Evolutionary conservation across 306 rosid genomes (phyloP).

Genomic region (Mimosa pudica): DNA sequence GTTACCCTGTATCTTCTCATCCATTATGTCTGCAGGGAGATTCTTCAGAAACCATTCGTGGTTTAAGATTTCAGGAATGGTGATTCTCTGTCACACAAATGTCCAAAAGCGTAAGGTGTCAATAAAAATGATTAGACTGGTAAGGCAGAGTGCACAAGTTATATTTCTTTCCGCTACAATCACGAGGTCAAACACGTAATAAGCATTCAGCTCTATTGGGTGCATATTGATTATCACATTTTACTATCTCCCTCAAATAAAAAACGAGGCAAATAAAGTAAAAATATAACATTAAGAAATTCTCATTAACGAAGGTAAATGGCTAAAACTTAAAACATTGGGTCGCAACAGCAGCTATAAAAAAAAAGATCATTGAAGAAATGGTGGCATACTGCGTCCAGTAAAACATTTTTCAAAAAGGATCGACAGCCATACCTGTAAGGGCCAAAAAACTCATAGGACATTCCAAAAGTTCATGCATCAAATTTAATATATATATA

Average conservation of each 20-base stretch:
- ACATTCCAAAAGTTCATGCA: constrained; percentile 4
- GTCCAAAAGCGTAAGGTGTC: constrained; percentile 31
- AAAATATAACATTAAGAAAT: neutral
- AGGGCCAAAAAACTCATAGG: neutral
- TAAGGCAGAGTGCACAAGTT: constrained; percentile 12
- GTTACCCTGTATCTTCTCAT: constrained; percentile 56
- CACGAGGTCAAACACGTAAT: constrained; percentile 18
- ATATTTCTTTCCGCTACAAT: constrained; percentile 17
- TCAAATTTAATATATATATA: neutral
- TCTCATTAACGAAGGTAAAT: constrained; percentile 15
- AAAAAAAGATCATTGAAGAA: neutral
- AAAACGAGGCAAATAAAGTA: neutral
- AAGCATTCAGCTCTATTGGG: constrained; percentile 8
- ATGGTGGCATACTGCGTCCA: neutral
- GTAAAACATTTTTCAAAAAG: neutral
- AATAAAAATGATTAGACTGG: constrained; percentile 1
- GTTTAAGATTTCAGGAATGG: constrained; percentile 75
- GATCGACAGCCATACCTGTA: neutral
- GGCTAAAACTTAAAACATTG: neutral
- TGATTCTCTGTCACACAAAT: constrained; percentile 67
- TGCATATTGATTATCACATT: neutral
- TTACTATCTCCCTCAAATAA: neutral
- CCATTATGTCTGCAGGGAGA: constrained; percentile 82
- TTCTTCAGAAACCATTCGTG: constrained; percentile 84
- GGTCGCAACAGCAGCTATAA: neutral